A percentile compares a stretch with the other conserved stretches of the same genome.
Evolutionary conservation across 2,329 filamentous ascomycete genomes (phyloP).

Genomic region (Periconia sp.): DNA sequence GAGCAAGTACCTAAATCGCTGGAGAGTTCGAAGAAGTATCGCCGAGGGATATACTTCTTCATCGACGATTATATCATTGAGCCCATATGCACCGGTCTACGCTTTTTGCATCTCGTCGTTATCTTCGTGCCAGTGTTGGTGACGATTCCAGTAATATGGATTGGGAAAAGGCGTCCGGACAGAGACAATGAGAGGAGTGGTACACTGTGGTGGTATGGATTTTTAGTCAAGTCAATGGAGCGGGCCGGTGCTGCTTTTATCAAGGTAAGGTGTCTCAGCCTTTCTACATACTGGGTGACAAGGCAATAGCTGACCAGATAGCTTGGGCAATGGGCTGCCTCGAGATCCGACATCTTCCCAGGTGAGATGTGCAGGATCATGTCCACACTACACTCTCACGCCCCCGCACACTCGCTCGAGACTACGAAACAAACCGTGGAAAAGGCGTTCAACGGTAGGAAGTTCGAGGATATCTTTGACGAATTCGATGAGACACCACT

Average conservation of each 20-base stretch:
- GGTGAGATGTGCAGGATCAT: conserved; percentile 88
- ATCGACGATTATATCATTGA: conserved; percentile 76
- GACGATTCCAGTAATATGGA: conserved; percentile 77
- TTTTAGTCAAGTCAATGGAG: conserved; percentile 88
- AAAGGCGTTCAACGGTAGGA: conserved; percentile 76
- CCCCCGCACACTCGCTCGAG: conserved; percentile 83
- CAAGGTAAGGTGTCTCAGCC: conserved; percentile 62
- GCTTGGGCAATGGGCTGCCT: conserved; percentile 98
- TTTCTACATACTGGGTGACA: neutral
- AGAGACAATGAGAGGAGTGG: conserved; percentile 76
- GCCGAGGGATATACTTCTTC: conserved; percentile 64
- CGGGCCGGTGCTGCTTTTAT: conserved; percentile 93
- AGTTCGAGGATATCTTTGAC: conserved; percentile 90
- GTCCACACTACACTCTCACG: conserved; percentile 93
- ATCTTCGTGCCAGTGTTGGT: conserved; percentile 92
- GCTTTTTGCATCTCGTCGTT: conserved; percentile 82
- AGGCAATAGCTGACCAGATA: conserved; percentile 41
- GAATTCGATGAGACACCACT: conserved; percentile 90
- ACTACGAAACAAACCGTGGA: conserved; percentile 78
- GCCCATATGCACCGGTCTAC: conserved; percentile 79
- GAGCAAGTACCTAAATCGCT: conserved; percentile 67
- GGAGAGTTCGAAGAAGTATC: conserved; percentile 59
- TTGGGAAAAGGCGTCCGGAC: conserved; percentile 66
- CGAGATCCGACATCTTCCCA: conserved; percentile 93
- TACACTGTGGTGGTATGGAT: conserved; percentile 92